Percentiles rank a stretch among this genome's conserved stretches.
Conservation (phyloP, 73 alveolate genomes). For the Tetrahymena borealis region DNA sequence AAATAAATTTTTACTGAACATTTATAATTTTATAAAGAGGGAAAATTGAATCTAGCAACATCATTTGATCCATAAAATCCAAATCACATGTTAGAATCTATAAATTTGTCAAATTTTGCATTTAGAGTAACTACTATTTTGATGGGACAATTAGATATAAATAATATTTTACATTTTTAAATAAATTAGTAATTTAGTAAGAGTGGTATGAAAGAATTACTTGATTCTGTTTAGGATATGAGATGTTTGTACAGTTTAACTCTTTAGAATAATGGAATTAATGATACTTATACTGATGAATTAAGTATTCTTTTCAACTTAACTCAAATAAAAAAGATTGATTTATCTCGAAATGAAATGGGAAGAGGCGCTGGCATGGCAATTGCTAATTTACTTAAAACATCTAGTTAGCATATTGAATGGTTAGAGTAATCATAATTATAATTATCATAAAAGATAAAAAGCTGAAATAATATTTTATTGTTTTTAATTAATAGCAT, state of each 20-base stretch:
- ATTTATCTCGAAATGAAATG: not conserved
- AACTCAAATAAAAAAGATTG: not conserved
- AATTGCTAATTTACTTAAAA: not conserved
- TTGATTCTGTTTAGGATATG: not conserved
- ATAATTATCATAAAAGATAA: too few species aligned
- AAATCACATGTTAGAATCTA: not conserved
- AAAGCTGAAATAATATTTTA: not conserved
- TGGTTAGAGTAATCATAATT: not conserved
- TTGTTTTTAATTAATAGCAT: not conserved
- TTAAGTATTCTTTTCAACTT: not conserved
- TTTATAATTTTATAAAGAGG: not conserved
- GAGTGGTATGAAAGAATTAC: not conserved
- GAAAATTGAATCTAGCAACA: not conserved
- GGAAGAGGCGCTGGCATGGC: not conserved
- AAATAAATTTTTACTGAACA: not conserved
- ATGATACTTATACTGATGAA: not conserved
- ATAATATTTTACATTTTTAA: not conserved
- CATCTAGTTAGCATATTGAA: not conserved
- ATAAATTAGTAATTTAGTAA: not conserved
- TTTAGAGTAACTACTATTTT: not conserved
- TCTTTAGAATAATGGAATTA: not conserved
- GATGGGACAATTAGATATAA: not conserved
- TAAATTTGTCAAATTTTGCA: not conserved
- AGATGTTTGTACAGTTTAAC: not conserved
- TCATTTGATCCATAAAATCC: not conserved